phyloP scores from a whole-genome alignment of 1,284 basidiomycete species.

The Ustilago crameri region DNA sequence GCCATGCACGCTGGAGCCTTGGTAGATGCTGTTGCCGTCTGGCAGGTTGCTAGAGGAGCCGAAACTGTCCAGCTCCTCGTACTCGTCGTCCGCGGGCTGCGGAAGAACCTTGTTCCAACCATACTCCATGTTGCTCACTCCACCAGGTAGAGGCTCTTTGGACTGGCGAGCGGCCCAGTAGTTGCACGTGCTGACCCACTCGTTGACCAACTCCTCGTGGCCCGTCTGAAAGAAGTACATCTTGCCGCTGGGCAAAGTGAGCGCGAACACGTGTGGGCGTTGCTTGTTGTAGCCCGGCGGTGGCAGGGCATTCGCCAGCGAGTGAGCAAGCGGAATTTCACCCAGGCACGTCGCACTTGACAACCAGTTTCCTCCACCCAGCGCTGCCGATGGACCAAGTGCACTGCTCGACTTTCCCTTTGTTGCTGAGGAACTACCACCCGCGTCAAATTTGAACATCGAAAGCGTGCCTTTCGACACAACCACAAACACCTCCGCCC shows the following conservation, averaged over 20 bases:
- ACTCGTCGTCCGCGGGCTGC: slow-evolving; percentile 22
- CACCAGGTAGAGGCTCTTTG: slow-evolving; percentile 91
- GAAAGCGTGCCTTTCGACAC: slow-evolving; percentile 90
- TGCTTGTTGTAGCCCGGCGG: slow-evolving; percentile 89
- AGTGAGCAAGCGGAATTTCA: slow-evolving; percentile 83
- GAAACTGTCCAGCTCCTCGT: slow-evolving; percentile 71
- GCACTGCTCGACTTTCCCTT: slow-evolving; percentile 7
- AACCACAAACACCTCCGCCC: slow-evolving; percentile 92
- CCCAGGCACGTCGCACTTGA: slow-evolving; percentile 86
- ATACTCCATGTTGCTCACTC: slow-evolving; percentile 98
- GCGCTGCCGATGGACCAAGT: slow-evolving; percentile 63
- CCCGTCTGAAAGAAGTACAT: slow-evolving; percentile 97
- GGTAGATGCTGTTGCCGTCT: background rate
- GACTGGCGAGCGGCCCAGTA: slow-evolving; percentile 95
- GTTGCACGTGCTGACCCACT: slow-evolving; percentile 98
- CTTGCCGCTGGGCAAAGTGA: slow-evolving; percentile 86
- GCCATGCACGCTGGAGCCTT: background rate
- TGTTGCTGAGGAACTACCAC: slow-evolving; percentile 7
- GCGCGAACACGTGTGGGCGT: slow-evolving; percentile 93
- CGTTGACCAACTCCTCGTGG: slow-evolving; percentile 93
- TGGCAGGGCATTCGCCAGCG: slow-evolving; percentile 85
- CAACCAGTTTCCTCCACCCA: slow-evolving; percentile 97
- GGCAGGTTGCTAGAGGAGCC: background rate
- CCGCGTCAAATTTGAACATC: slow-evolving; percentile 76
- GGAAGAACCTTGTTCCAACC: slow-evolving; percentile 84